Base-by-base conservation (phyloP, 805 yeast genomes). In the Debaryomyces prosopidis region DNA sequence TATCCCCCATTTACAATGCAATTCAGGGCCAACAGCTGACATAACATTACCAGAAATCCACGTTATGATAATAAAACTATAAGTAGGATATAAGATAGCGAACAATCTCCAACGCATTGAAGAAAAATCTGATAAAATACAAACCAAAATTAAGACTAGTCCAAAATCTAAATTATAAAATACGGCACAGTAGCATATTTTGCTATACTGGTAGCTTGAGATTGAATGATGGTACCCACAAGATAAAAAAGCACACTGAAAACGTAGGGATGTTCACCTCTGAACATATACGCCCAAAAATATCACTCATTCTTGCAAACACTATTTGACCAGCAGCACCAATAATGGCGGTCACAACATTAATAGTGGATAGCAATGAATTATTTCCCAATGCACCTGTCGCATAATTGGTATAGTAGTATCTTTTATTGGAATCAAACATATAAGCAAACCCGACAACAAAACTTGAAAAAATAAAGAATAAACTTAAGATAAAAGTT, bases 291-390 rank as follows among this genome's bases (percentile, higher is more conserved):
- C 68, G 59, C 15, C 66, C 68, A 44, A 59, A 60, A 10, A 49
- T 46, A 42, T 63, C 68, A 6, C 62, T 55, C 42, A 63, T 52
- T 32, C 68, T 48, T 19, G 68, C 66, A 42, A 53, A 63, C 1
- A 58, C 53, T 8, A 65, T 63, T 43, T 63, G 68, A 14, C 62
- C 51, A 6, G 66, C 68, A 6, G 66, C 68, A 16, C 60, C 66
- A 30, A 60, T 56, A 30, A 63, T 62, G 12, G 62, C 43, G 9
- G 59, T 48, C 42, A 62, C 55, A 17, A 62, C 66, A n/a, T 53
- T 55, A 19, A 63, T 57, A 7, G 68, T 60, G 12, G 68, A 51
- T 37, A 50, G 44, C 39, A 61, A 49, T 4, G 64, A 56, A 47
- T 59, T 62, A 17, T 50, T 46, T 4, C 54, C 39, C 47, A 56